Evolutionary conservation across 148 eudicot species (phyloP).

Genomic region (Vaccinium darrowii): DNA sequence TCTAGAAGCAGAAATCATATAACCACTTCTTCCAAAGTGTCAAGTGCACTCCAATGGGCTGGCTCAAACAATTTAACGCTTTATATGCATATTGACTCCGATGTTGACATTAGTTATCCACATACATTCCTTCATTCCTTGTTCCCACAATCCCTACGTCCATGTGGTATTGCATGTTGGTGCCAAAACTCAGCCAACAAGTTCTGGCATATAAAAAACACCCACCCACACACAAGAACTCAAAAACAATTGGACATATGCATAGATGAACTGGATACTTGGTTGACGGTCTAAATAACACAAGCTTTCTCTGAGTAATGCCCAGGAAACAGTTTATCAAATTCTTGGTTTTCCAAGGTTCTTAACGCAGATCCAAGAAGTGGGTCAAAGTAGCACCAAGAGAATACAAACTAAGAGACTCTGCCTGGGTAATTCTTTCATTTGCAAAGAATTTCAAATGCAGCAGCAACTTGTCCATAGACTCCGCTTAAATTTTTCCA

Average conservation of each 20-base stretch:
- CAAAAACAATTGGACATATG: neutral
- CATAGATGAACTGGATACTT: neutral
- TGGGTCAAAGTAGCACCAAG: neutral
- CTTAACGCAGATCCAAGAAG: neutral
- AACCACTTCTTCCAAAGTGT: neutral
- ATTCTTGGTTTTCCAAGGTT: neutral
- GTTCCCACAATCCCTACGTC: neutral
- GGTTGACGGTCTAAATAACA: neutral
- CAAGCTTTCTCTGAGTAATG: constrained; percentile 5
- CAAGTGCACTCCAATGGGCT: neutral
- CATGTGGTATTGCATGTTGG: neutral
- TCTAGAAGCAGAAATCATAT: neutral
- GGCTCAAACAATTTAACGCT: neutral
- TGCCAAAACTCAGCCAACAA: constrained; percentile 1
- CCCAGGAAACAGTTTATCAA: neutral
- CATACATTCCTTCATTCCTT: neutral
- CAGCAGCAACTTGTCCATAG: neutral
- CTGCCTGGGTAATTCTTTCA: neutral
- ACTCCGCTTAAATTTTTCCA: neutral
- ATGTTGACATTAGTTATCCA: neutral
- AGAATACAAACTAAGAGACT: neutral
- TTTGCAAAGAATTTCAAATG: neutral
- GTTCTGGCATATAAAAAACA: neutral
- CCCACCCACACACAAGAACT: neutral
- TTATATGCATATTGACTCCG: neutral